Evolutionary conservation across 2,329 filamentous ascomycete genomes (phyloP), one percentile per base, ranked within the genome.

Genomic region (Juglanconis oblonga): DNA sequence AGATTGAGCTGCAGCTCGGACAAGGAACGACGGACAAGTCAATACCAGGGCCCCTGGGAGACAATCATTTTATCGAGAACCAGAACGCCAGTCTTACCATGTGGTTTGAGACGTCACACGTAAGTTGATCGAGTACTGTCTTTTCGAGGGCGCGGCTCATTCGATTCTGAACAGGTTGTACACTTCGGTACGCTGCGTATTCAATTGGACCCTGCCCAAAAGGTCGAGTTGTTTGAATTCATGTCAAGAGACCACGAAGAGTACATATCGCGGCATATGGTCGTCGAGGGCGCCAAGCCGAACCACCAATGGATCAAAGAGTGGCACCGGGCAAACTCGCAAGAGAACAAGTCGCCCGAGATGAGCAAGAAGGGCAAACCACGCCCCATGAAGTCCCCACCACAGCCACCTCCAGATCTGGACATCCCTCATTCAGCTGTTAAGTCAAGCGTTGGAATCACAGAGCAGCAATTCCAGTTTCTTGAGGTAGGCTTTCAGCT

Each of bases 191-290:
- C 82, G 4, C 77, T 98, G 32, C 87, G 87, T 52, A 92, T 89
- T 1, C 86, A 91, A 63, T 96, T 97, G 70, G 90, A 96, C 67
- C 79, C 78, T 8, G 84, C 89, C 42, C 88, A 92, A 63, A 92
- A 89, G 72, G 88, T 99, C 62, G 91, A 97, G 63, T 80, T 92
- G 62, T 82, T 98, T 52, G 91, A 97, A 68, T 93, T 98, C 66
- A 81, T 87, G 51, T 91, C 90, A 1, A 83, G 80, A 40, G 82
- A 81, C 53, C 89, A 96, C 68, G 90, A 93, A 66, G 93, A 98
- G 74, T 97, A 89, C 68, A 79, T 98, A 50, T 88, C 92, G 29
- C 86, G 91, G 57, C 84, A 80, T 62, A 80, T 81, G 64, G 82
- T 87, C 8, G 82, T 88, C 44, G 78, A 87, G 49, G 83, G 83